These are phyloP conservation scores for Apiospora hydei DNA, from an alignment of 2,329 filamentous ascomycete species.

Conservation along the genomic window DNA sequence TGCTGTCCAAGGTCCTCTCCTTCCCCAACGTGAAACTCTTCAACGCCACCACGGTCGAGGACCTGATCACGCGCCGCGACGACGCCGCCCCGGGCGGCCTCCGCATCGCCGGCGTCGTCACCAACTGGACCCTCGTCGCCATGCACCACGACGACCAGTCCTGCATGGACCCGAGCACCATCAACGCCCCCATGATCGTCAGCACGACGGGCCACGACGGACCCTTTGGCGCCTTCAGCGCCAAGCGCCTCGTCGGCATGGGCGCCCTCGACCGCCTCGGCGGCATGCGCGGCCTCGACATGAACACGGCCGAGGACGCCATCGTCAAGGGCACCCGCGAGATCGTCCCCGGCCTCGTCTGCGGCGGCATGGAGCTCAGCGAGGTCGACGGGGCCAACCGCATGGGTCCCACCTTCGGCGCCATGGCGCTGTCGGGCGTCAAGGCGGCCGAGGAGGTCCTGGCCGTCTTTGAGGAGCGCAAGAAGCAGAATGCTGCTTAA, in stretches of 20 bases:
- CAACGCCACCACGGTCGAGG: slow-evolving; percentile 92
- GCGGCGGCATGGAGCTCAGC: slow-evolving; percentile 93
- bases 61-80: slow-evolving; percentile 81
- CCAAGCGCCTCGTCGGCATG: slow-evolving; percentile 92
- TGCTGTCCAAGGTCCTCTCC: slow-evolving; percentile 81
- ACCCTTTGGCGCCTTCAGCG: slow-evolving; percentile 89
- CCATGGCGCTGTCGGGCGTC: slow-evolving; percentile 86
- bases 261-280: slow-evolving; percentile 81
- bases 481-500: slow-evolving; percentile 75
- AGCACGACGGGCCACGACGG: slow-evolving; percentile 91
- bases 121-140: slow-evolving; percentile 92
- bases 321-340: slow-evolving; percentile 93
- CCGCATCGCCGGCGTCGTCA: slow-evolving; percentile 87
- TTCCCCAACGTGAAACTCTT: slow-evolving; percentile 96
- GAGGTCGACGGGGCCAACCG: slow-evolving; percentile 91
- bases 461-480: slow-evolving; percentile 77
- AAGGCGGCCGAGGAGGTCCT: slow-evolving; percentile 91
- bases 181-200: slow-evolving; percentile 89
- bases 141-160: slow-evolving; percentile 89
- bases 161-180: slow-evolving; percentile 98
- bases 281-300: slow-evolving; percentile 92
- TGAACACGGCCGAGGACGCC: slow-evolving; percentile 89
- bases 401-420: slow-evolving; percentile 70
- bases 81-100: slow-evolving; percentile 59
- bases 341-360: slow-evolving; percentile 85